These are phyloP conservation scores for Puccinia horiana DNA, from an alignment of 1,284 basidiomycete species.

Conservation along the genomic window DNA sequence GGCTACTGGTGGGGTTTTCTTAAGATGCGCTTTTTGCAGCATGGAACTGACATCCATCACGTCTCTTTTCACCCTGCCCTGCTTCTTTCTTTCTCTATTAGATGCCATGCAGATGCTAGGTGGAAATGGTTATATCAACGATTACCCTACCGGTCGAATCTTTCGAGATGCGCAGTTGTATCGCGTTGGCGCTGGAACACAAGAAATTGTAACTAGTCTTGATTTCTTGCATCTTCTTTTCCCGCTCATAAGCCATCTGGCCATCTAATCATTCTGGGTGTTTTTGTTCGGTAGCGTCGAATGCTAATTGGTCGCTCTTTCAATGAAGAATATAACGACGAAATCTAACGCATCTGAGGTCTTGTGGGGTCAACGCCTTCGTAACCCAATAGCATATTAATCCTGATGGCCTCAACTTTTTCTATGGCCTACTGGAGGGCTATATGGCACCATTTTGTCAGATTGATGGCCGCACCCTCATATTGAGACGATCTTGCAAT, in stretches of 20 bases:
- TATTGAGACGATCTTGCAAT: neutral
- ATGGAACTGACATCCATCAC: neutral
- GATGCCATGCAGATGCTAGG: constrained; percentile 89
- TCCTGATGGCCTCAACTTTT: neutral
- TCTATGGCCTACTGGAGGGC: neutral
- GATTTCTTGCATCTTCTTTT: neutral
- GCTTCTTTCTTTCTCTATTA: constrained; percentile 39
- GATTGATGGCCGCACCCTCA: neutral
- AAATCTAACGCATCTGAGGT: neutral
- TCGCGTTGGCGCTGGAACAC: constrained; percentile 83
- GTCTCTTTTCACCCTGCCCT: neutral
- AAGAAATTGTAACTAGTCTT: constrained; percentile 50
- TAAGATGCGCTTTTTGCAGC: neutral
- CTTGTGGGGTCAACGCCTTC: neutral
- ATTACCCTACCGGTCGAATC: constrained; percentile 82
- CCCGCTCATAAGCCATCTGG: constrained; percentile 75
- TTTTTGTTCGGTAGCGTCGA: constrained; percentile 20
- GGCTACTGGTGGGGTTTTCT: constrained; percentile 62
- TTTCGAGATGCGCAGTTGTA: constrained; percentile 81
- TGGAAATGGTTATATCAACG: constrained; percentile 90
- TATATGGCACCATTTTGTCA: neutral
- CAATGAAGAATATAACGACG: constrained; percentile 49
- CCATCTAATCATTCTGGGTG: constrained; percentile 69
- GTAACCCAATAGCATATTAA: neutral
- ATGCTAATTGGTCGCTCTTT: constrained; percentile 56